These are phyloP conservation scores for Nigrospora sphaerica DNA, from an alignment of 2,329 filamentous ascomycete species.

Conservation along the genomic window DNA sequence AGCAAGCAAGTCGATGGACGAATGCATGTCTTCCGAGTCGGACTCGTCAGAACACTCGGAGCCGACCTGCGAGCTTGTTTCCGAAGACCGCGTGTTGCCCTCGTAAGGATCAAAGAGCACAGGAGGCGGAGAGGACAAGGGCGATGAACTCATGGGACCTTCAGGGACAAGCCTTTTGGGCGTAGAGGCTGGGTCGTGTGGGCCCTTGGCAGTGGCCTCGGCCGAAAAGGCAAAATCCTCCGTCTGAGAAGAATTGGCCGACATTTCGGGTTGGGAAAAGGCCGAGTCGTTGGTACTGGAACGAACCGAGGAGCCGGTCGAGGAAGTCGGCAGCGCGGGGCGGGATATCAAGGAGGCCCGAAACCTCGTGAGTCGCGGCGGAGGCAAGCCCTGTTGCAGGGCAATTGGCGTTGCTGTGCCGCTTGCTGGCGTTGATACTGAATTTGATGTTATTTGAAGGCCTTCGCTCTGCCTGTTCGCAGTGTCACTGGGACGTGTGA, in stretches of 20 bases:
- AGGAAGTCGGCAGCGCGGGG: slow-evolving; percentile 13
- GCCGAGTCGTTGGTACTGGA: slow-evolving; percentile 15
- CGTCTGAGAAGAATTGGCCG: slow-evolving; percentile 17
- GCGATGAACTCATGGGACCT: slow-evolving; percentile 38
- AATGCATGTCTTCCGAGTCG: slow-evolving; percentile 36
- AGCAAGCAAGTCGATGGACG: slow-evolving; percentile 29
- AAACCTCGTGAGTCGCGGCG: slow-evolving; percentile 16
- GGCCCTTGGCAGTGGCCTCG: background rate
- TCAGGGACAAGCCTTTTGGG: slow-evolving; percentile 12
- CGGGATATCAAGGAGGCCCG: slow-evolving; percentile 8
- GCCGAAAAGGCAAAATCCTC: slow-evolving; percentile 11
- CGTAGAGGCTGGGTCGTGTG: slow-evolving; percentile 12
- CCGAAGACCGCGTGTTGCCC: slow-evolving; percentile 23
- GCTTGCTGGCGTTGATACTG: too few relatives aligned
- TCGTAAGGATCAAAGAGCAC: slow-evolving; percentile 44
- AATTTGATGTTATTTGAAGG: too few relatives aligned
- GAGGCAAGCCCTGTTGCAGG: background rate
- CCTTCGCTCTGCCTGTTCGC: too few relatives aligned
- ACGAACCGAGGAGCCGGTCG: slow-evolving; percentile 13
- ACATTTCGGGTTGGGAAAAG: slow-evolving; percentile 14
- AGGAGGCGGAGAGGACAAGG: slow-evolving; percentile 49
- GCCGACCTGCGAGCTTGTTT: slow-evolving; percentile 31
- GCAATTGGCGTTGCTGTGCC: background rate
- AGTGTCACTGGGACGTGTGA: too few relatives aligned
- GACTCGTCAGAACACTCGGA: slow-evolving; percentile 24